Conservation (phyloP, 75 land plant genomes). For the Picea sitchensis region DNA sequence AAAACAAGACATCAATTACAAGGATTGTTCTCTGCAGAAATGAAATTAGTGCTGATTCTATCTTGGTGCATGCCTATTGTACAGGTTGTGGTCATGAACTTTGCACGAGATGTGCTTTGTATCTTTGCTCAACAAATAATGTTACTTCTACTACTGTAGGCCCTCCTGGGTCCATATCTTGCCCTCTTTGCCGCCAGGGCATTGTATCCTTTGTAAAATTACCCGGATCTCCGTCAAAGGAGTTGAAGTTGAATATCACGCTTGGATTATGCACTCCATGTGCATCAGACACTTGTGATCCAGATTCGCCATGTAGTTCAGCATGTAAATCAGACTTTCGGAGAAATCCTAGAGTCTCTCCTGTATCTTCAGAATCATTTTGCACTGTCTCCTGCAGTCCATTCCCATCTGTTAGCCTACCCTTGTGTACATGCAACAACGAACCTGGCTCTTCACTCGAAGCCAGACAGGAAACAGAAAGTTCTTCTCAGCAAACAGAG, state of each 20-base stretch:
- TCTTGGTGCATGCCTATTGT: no score
- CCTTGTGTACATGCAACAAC: constrained; percentile 57
- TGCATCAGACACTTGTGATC: constrained; percentile 44
- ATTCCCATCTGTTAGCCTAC: constrained; percentile 59
- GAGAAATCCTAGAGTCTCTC: constrained; percentile 45
- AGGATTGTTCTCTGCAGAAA: no score
- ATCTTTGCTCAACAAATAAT: constrained; percentile 74
- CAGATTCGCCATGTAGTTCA: constrained; percentile 15
- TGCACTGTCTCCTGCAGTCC: constrained; percentile 74
- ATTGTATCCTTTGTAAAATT: constrained; percentile 60
- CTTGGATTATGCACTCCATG: constrained; percentile 67
- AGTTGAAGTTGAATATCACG: constrained; percentile 29
- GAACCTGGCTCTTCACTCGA: constrained; percentile 45
- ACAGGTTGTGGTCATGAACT: constrained; percentile 76
- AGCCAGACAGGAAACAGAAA: constrained; percentile 21
- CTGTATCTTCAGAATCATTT: constrained; percentile 56
- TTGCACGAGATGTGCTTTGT: constrained; percentile 76
- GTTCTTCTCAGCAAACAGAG: constrained; percentile 21
- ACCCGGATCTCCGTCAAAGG: constrained; percentile 32
- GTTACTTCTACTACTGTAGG: constrained; percentile 33
- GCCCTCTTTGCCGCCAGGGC: constrained; percentile 77
- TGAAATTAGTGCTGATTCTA: no score
- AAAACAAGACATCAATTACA: no score
- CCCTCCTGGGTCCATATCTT: constrained; percentile 74
- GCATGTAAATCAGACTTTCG: constrained; percentile 27